These are phyloP conservation scores for Allantophomopsis cytisporea DNA, from an alignment of 2,329 filamentous ascomycete species.

Conservation along the genomic window DNA sequence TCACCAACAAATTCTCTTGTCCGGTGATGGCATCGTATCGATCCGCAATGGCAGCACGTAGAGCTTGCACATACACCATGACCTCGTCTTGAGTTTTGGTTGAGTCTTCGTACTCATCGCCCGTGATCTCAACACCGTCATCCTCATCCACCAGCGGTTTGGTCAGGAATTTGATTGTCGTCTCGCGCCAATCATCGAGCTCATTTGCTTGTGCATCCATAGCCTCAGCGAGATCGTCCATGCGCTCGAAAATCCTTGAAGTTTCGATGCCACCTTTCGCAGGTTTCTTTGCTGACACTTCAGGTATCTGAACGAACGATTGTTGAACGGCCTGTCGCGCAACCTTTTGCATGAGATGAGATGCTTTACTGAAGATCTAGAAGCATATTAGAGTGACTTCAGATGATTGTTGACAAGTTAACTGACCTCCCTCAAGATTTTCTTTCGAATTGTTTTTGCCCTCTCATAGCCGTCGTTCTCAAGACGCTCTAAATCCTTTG, in stretches of 20 bases:
- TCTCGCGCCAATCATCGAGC: conserved; percentile 62
- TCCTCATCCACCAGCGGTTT: conserved; percentile 76
- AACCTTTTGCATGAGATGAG: conserved; percentile 51
- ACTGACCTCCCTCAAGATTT: conserved; percentile 51
- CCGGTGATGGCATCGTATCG: conserved; percentile 66
- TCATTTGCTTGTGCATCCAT: conserved; percentile 61
- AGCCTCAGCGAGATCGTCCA: conserved; percentile 49
- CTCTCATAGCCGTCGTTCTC: conserved; percentile 64
- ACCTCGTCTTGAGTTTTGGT: conserved; percentile 81
- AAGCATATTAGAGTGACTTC: conserved; percentile 2
- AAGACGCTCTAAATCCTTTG: conserved; percentile 48
- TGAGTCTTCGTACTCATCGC: conserved; percentile 82
- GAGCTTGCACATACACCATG: conserved; percentile 69
- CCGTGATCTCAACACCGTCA: conserved; percentile 59
- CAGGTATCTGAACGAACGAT: conserved; percentile 48
- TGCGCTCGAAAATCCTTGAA: conserved; percentile 46
- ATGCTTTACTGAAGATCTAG: conserved; percentile 35
- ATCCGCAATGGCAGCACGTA: conserved; percentile 67
- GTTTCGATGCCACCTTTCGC: conserved; percentile 58
- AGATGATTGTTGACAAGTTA: neutral
- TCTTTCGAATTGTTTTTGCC: conserved; percentile 65
- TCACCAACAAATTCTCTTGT: conserved; percentile 59
- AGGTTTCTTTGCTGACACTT: conserved; percentile 35
- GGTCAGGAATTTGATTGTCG: conserved; percentile 58
- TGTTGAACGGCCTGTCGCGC: conserved; percentile 34